Conservation (phyloP, 305 asterid genomes). For the Ajuga reptans region DNA sequence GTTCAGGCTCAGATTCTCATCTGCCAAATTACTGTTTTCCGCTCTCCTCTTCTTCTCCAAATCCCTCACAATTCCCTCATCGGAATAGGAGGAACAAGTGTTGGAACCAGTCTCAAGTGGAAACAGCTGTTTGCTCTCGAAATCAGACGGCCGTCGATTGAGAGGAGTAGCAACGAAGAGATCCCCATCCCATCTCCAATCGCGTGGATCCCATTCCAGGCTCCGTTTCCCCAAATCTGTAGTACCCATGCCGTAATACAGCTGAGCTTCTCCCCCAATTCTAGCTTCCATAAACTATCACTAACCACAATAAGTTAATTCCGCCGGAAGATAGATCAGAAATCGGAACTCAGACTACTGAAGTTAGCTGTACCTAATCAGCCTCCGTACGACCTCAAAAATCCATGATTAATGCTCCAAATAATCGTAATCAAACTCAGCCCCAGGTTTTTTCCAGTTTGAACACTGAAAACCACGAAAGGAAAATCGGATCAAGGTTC, state of each 20-base stretch:
- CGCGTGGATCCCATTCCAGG: slow-evolving; percentile 62
- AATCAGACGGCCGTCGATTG: slow-evolving; percentile 27
- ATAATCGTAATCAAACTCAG: slow-evolving; percentile 16
- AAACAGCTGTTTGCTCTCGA: slow-evolving; percentile 41
- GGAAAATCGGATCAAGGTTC: background rate
- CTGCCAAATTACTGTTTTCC: slow-evolving; percentile 25
- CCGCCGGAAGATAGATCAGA: slow-evolving; percentile 22
- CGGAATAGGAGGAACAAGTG: slow-evolving; percentile 53
- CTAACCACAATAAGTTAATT: background rate
- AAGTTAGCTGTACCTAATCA: slow-evolving; percentile 24
- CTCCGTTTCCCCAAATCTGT: slow-evolving; percentile 37
- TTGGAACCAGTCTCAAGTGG: slow-evolving; percentile 49
- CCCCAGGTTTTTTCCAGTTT: background rate
- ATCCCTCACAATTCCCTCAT: slow-evolving; percentile 30
- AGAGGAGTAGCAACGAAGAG: slow-evolving; percentile 60
- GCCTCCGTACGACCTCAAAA: slow-evolving; percentile 34
- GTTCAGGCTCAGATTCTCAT: slow-evolving; percentile 41
- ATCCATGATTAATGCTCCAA: slow-evolving; percentile 16
- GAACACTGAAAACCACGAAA: background rate
- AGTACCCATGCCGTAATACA: slow-evolving; percentile 31
- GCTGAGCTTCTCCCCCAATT: slow-evolving; percentile 36
- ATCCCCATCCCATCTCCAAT: slow-evolving; percentile 79
- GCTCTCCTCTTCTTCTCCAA: slow-evolving; percentile 56
- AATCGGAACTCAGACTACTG: slow-evolving; percentile 11
- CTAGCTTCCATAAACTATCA: slow-evolving; percentile 35